Conservation (phyloP, 495 filamentous ascomycete species). For the Penicillium angulare region DNA sequence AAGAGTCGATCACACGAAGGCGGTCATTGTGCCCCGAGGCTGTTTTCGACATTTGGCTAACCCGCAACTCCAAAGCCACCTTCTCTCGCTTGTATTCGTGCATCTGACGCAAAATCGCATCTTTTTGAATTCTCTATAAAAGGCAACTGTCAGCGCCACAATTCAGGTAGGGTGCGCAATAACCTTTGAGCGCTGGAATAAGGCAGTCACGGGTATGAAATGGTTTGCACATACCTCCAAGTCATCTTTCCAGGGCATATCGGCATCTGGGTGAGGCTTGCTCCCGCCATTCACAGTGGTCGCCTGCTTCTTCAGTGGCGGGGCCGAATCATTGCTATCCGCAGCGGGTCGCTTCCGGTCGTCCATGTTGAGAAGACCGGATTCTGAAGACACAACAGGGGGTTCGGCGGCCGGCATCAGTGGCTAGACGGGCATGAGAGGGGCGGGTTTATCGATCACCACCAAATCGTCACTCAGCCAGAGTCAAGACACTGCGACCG, state of each 20-base stretch:
- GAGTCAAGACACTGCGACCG: conserved; percentile 30
- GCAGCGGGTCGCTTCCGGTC: conserved; percentile 89
- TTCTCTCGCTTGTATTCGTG: conserved; percentile 93
- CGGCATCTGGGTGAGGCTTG: conserved; percentile 72
- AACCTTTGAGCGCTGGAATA: neutral
- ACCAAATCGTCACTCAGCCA: conserved; percentile 40
- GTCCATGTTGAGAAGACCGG: conserved; percentile 87
- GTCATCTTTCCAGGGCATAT: conserved; percentile 82
- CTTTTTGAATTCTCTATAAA: conserved; percentile 87
- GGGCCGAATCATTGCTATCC: conserved; percentile 73
- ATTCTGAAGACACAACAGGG: conserved; percentile 65
- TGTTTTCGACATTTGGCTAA: conserved; percentile 73
- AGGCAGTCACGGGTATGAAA: neutral
- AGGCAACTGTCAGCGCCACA: conserved; percentile 7
- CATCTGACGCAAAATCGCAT: conserved; percentile 97
- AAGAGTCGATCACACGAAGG: conserved; percentile 81
- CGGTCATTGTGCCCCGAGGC: conserved; percentile 85
- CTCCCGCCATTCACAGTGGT: conserved; percentile 67
- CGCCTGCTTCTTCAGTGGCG: conserved; percentile 82
- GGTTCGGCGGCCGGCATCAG: conserved; percentile 80
- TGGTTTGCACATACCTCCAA: conserved; percentile 69
- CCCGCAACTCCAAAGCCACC: conserved; percentile 67
- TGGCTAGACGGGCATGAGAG: conserved; percentile 46
- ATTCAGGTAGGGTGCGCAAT: neutral
- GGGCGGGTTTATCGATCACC: conserved; percentile 34